phyloP scores from a whole-genome alignment of 179 eudicot genomes.

The Amaranthus tricolor region DNA sequence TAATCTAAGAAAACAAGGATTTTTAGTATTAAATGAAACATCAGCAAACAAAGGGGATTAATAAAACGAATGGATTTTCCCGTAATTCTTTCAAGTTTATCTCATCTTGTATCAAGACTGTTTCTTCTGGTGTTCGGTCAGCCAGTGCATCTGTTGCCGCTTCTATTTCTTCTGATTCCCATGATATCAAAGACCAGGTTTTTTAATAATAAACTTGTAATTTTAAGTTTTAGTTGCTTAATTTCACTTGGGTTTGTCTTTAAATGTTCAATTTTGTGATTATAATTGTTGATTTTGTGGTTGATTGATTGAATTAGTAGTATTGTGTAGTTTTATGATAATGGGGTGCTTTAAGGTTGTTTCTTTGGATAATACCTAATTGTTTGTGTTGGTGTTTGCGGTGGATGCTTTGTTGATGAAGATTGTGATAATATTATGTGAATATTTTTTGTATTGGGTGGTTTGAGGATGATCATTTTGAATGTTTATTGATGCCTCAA shows the following conservation, averaged over 20 bases:
- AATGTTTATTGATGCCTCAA: not conserved
- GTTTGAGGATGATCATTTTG: slow-evolving; percentile 15
- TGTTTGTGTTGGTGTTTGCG: slow-evolving; percentile 18
- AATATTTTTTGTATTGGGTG: not conserved
- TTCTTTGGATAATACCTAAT: not conserved
- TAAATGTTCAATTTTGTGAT: not conserved
- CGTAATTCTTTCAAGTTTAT: slow-evolving; percentile 70
- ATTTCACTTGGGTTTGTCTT: not conserved
- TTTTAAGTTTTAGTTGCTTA: not conserved
- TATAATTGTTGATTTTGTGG: not conserved
- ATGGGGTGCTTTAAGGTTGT: not conserved
- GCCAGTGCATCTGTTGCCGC: slow-evolving; percentile 81
- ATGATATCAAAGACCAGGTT: slow-evolving; percentile 73
- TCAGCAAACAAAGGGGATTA: slow-evolving; percentile 38
- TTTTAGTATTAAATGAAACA: slow-evolving; percentile 39
- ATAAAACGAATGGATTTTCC: slow-evolving; percentile 39
- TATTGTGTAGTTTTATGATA: not conserved
- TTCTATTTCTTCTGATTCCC: slow-evolving; percentile 53
- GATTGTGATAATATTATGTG: slow-evolving; percentile 18
- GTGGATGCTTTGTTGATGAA: slow-evolving; percentile 18
- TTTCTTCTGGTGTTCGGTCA: slow-evolving; percentile 81
- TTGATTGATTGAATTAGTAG: slow-evolving; percentile 6
- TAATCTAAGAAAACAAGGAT: not conserved
- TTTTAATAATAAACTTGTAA: not conserved
- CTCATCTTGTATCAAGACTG: slow-evolving; percentile 76